Evolutionary conservation across 2,329 filamentous ascomycete genomes (phyloP).

Genomic region (Madurella mycetomatis): DNA sequence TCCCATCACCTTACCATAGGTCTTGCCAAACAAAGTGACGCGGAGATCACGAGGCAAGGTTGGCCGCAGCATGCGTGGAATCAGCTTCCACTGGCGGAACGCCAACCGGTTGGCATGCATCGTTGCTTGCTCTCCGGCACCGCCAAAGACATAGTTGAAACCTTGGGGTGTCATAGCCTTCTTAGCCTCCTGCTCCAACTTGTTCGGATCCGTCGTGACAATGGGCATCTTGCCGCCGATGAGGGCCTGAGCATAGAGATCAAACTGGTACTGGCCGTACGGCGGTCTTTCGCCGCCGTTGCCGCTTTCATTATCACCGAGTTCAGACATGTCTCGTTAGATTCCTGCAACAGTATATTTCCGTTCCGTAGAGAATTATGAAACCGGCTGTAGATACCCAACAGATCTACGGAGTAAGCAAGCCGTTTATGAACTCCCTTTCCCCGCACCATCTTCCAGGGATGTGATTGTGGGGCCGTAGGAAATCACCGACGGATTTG

Average conservation of each 20-base stretch:
- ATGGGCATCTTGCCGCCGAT: conserved; percentile 43
- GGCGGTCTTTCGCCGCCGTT: conserved; percentile 5
- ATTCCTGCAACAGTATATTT: not conserved
- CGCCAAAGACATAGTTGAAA: conserved; percentile 60
- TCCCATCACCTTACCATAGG: conserved; percentile 37
- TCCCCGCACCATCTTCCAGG: too few species aligned
- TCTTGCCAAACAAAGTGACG: conserved; percentile 49
- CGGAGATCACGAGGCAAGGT: conserved; percentile 44
- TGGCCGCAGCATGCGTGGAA: conserved; percentile 48
- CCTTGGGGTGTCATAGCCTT: conserved; percentile 42
- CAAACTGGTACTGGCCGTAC: conserved; percentile 24
- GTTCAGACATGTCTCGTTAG: not conserved
- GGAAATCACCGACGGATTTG: too few species aligned
- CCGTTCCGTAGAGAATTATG: too few species aligned
- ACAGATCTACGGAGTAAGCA: too few species aligned
- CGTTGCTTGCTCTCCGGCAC: conserved; percentile 57
- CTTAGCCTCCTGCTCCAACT: conserved; percentile 52
- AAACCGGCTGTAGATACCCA: too few species aligned
- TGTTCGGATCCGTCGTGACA: conserved; percentile 56
- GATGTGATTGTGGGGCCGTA: too few species aligned
- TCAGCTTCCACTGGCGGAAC: conserved; percentile 49
- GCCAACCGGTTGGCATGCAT: conserved; percentile 56
- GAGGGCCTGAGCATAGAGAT: conserved; percentile 50
- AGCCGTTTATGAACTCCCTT: too few species aligned
- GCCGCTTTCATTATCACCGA: not conserved